Conservation (phyloP, 2,329 filamentous ascomycete genomes). For the Aaosphaeria arxii region DNA sequence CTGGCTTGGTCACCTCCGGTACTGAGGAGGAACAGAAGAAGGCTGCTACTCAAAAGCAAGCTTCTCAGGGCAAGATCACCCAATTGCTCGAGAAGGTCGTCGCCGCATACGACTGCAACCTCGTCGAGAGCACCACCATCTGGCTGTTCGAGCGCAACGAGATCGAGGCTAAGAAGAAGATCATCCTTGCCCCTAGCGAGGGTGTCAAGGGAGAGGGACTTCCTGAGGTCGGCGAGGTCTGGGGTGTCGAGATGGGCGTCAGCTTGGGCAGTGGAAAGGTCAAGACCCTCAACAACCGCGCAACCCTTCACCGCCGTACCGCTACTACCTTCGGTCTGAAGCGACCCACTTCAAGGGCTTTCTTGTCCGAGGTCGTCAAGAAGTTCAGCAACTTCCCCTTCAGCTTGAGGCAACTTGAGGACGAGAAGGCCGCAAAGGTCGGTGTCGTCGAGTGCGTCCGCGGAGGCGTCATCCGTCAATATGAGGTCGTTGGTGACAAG, state of each 20-base stretch:
- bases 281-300: conserved; percentile 82
- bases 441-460: conserved; percentile 96
- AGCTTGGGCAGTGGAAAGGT: conserved; percentile 90
- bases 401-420: conserved; percentile 92
- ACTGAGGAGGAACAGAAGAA: conserved; percentile 96
- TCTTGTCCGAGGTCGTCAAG: conserved; percentile 91
- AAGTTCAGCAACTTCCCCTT: conserved; percentile 98
- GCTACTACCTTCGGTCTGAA: conserved; percentile 90
- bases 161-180: conserved; percentile 98
- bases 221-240: conserved; percentile 88
- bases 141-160: conserved; percentile 97
- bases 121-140: conserved; percentile 97
- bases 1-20: conserved; percentile 77
- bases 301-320: conserved; percentile 91
- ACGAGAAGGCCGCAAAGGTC: conserved; percentile 93
- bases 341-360: conserved; percentile 87
- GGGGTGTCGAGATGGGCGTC: conserved; percentile 95
- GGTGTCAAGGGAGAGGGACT: conserved; percentile 87
- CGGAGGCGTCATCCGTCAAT: conserved; percentile 87
- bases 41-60: conserved; percentile 73
- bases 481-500: conserved; percentile 94
- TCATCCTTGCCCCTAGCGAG: conserved; percentile 83
- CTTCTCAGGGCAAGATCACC: conserved; percentile 83
- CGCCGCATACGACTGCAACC: conserved; percentile 84
- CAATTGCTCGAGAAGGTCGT: conserved; percentile 85